A percentile compares a stretch with the other conserved stretches of the same genome.
These are phyloP conservation scores for Thalassiosira oceanica DNA, from an alignment of 352 stramenopile species.

Conservation along the genomic window DNA sequence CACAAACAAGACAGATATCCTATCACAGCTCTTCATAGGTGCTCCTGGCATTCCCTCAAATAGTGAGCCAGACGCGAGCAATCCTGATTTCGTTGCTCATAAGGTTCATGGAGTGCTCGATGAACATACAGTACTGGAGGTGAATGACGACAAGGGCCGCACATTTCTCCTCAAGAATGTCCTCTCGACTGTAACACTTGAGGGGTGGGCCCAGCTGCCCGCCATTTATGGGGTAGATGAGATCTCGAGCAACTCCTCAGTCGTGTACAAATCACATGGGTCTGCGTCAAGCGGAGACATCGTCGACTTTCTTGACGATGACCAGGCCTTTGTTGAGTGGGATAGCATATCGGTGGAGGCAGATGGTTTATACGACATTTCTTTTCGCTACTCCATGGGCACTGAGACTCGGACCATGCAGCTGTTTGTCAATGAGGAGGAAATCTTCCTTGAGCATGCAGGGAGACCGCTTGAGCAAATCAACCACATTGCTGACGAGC, in stretches of 20 bases:
- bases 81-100: background rate
- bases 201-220: background rate
- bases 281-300: too few species aligned
- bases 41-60: constrained; percentile 23
- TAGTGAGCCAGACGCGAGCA: background rate
- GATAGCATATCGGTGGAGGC: background rate
- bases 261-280: background rate
- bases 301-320: too few species aligned
- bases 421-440: constrained; percentile 33
- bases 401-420: constrained; percentile 2
- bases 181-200: background rate
- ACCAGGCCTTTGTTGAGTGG: too few species aligned
- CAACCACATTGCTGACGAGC: constrained; percentile 7
- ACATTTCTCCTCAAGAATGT: background rate
- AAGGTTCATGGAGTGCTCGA: constrained; percentile 20
- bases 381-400: background rate
- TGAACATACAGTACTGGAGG: background rate
- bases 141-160: background rate
- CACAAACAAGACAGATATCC: constrained; percentile 32
- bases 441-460: background rate
- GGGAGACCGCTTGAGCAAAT: constrained; percentile 20
- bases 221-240: constrained; percentile 1
- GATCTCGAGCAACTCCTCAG: background rate
- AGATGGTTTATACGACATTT: background rate
- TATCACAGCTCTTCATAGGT: constrained; percentile 52